Evolutionary conservation across 208 protist species (phyloP).

Genomic region (Leishmania major): DNA sequence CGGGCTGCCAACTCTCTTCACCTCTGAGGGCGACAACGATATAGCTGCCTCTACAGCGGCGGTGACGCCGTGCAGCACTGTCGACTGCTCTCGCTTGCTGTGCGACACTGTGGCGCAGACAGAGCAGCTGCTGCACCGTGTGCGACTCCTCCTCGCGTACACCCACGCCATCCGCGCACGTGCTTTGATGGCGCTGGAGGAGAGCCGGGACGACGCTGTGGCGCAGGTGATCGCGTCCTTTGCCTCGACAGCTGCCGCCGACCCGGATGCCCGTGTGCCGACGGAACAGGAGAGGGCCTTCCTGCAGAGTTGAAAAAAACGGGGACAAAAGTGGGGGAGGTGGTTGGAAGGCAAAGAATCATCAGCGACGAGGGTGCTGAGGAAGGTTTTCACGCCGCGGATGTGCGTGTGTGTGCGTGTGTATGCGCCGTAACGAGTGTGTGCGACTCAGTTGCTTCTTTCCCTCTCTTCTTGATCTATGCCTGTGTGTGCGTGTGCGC

Average conservation of each 20-base stretch:
- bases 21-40: conserved; percentile 15
- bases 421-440: not conserved
- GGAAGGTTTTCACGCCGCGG: not conserved
- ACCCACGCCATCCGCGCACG: conserved; percentile 26
- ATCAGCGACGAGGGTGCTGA: not conserved
- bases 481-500: not conserved
- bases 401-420: not conserved
- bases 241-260: conserved; percentile 2
- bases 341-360: not conserved
- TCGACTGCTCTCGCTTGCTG: conserved; percentile 17
- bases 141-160: conserved; percentile 24
- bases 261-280: conserved; percentile 19
- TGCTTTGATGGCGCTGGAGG: conserved; percentile 24
- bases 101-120: conserved; percentile 17
- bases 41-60: conserved; percentile 3
- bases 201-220: conserved; percentile 17
- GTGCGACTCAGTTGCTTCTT: not conserved
- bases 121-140: conserved; percentile 27
- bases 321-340: not conserved
- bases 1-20: conserved; percentile 23
- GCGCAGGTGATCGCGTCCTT: conserved; percentile 15
- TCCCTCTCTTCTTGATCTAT: not conserved
- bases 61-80: conserved; percentile 12
- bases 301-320: conserved; percentile 13
- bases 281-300: conserved; percentile 28